Evolutionary conservation across 1,139 yeast species (phyloP).

Genomic region (Geotrichum citri-aurantii): DNA sequence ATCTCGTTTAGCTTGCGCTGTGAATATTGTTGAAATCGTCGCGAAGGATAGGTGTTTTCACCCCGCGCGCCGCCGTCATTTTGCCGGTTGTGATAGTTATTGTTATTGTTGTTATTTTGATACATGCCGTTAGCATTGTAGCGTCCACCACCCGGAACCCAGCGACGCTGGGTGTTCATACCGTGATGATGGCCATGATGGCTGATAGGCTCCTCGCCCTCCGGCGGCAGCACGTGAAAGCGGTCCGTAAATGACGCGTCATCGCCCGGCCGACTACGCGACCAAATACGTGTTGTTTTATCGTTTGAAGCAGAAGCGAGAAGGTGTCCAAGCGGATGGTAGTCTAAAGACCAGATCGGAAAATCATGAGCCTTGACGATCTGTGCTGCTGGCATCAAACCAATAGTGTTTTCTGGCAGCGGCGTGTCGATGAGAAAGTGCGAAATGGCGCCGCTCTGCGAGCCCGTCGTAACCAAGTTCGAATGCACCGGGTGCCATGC

Average conservation of each 20-base stretch:
- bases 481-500: slow-evolving; percentile 93
- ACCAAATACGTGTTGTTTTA: slow-evolving; percentile 92
- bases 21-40: not conserved
- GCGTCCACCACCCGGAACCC: not conserved
- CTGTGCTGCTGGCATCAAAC: slow-evolving; percentile 33
- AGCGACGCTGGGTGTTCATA: slow-evolving; percentile 1
- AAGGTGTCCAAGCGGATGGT: slow-evolving; percentile 91
- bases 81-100: not conserved
- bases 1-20: not conserved
- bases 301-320: slow-evolving; percentile 92
- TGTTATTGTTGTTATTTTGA: not conserved
- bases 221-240: slow-evolving; percentile 33
- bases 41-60: not conserved
- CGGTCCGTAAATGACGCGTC: slow-evolving; percentile 78
- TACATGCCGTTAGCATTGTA: not conserved
- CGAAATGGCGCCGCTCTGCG: slow-evolving; percentile 80
- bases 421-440: slow-evolving; percentile 66
- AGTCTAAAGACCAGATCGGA: slow-evolving; percentile 83
- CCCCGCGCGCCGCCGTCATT: not conserved
- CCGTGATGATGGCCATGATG: slow-evolving; percentile 1
- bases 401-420: slow-evolving; percentile 28
- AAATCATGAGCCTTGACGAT: slow-evolving; percentile 93
- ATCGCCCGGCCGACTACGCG: slow-evolving; percentile 87
- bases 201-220: slow-evolving; percentile 12
- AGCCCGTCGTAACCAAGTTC: slow-evolving; percentile 74